Evolutionary conservation across 202 grass and related monocot genomes (phyloP), one percentile per base, ranked within the genome.

Genomic region (Panicum virgatum): DNA sequence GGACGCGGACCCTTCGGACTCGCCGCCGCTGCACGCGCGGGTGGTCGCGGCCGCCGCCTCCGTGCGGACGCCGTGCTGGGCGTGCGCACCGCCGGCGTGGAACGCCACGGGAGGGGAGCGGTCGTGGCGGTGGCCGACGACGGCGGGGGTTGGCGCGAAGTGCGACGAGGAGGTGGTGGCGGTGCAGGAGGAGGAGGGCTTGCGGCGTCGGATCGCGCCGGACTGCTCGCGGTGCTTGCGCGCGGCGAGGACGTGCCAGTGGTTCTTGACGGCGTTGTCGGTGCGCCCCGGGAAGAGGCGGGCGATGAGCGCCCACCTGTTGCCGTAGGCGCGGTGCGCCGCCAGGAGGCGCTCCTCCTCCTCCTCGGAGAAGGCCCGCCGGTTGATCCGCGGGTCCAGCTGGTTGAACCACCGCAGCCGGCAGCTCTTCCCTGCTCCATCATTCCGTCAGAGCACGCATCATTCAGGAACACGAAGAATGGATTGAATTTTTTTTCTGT

Each of bases 191-290:
- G 70, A 26, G 26, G 79, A 46, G 15, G 84, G 43, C 72, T 75
- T 83, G 76, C 85, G 82, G 75, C 87, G 88, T n/a, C 81, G 82
- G 50, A 50, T 57, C 26, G 78, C 70, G 68, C 80, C 85, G 9
- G 87, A 84, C 37, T 89, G 88, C 53, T 91, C 87, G 22, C 90
- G 86, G 62, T 93, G 82, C 69, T 57, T 84, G 72, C 95, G 91
- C 19, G 95, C 95, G 84, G 85, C 91, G 83, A 97, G 89, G 73
- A 97, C 94, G 83, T 97, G 94, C 94, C 94, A 97, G 78, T 97
- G 94, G 75, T 97, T 97, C 89, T 97, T 97, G 60, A 97, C 94
- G 60, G 94, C 90, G 87, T 97, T 97, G 77, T 97, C 94, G 73
- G 94, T 97, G 76, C 94, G 85, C 9, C 94, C 94, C 0, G 94